Conservation (phyloP, 73 alveolate species). For the Tetrahymena malaccensis region DNA sequence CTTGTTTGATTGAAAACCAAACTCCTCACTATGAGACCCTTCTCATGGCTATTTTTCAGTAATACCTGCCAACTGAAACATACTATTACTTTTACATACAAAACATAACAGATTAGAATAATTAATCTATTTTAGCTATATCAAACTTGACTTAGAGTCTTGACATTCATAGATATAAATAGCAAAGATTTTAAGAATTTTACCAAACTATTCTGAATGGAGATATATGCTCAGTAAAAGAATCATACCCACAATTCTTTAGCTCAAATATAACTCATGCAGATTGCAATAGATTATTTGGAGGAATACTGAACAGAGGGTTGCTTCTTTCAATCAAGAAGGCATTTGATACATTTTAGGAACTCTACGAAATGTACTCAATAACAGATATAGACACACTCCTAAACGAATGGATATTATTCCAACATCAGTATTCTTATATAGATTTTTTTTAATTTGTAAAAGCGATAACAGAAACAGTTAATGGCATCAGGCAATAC, state of each 20-base stretch:
- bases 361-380: background rate
- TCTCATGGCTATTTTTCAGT: background rate
- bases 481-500: background rate
- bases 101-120: background rate
- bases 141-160: background rate
- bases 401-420: background rate
- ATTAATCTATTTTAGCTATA: background rate
- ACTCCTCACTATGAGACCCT: background rate
- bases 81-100: background rate
- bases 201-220: background rate
- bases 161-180: background rate
- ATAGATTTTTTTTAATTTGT: background rate
- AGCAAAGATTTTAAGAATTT: background rate
- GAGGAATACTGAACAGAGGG: background rate
- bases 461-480: background rate
- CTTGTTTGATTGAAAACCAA: background rate
- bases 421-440: background rate
- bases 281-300: background rate
- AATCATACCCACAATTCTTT: background rate
- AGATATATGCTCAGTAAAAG: background rate
- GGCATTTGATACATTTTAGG: background rate
- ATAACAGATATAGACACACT: background rate
- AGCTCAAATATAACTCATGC: background rate
- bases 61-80: background rate
- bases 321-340: background rate